phyloP scores from a whole-genome alignment of 352 stramenopile genomes.

The Phytopythium ostracodes region DNA sequence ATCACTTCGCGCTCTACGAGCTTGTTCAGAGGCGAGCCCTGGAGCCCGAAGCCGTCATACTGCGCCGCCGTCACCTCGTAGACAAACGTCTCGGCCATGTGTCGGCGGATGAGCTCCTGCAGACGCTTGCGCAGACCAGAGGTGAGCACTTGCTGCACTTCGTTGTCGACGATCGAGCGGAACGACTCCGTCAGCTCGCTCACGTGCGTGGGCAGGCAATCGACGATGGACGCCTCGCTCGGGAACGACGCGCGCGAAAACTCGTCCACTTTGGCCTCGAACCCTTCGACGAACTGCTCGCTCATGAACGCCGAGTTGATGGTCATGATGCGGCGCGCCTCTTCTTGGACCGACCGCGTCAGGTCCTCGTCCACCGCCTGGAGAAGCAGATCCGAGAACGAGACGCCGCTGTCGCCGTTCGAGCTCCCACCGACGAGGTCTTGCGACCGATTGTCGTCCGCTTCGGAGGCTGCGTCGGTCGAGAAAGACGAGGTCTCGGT shows the following conservation, averaged over 20 bases:
- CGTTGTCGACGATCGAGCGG: constrained; percentile 63
- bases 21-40: constrained; percentile 58
- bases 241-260: constrained; percentile 46
- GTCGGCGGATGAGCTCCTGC: constrained; percentile 32
- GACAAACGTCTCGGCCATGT: constrained; percentile 48
- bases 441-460: background rate
- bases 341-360: constrained; percentile 47
- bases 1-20: constrained; percentile 70
- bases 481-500: constrained; percentile 4
- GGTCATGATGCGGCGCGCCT: constrained; percentile 84
- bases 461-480: background rate
- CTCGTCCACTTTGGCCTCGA: constrained; percentile 59
- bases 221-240: constrained; percentile 47
- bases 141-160: constrained; percentile 61
- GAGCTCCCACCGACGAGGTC: background rate
- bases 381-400: constrained; percentile 78
- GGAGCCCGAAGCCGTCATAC: constrained; percentile 59
- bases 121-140: constrained; percentile 42
- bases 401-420: constrained; percentile 27
- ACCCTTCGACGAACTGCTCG: constrained; percentile 57
- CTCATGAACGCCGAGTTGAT: constrained; percentile 85
- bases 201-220: constrained; percentile 73
- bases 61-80: constrained; percentile 62
- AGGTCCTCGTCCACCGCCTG: constrained; percentile 79
- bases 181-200: constrained; percentile 68